These are phyloP conservation scores for Parascedosporium putredinis DNA, from an alignment of 2,329 filamentous ascomycete genomes.

Conservation along the genomic window DNA sequence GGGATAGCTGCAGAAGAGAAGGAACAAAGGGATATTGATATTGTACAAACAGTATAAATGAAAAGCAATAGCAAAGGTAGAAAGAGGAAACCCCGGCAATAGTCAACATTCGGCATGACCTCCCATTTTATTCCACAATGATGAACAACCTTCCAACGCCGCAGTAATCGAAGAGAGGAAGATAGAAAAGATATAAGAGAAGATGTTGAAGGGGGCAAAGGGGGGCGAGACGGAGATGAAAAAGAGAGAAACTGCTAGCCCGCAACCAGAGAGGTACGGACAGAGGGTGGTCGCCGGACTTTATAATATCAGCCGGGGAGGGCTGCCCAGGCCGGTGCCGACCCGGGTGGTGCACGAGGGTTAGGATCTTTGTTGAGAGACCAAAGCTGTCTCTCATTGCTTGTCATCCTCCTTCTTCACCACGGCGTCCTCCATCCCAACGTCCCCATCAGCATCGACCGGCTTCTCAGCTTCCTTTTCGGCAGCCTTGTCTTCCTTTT, in stretches of 20 bases:
- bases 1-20: no score
- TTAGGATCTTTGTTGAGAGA: neutral
- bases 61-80: no score
- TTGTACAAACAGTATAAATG: no score
- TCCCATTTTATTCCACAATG: neutral
- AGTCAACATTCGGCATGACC: neutral
- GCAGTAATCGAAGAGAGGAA: neutral
- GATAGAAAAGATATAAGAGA: neutral
- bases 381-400: neutral
- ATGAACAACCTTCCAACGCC: neutral
- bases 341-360: neutral
- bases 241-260: no score
- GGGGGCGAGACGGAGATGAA: no score
- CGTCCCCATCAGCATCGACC: slow-evolving; percentile 8
- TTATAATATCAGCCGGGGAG: no score
- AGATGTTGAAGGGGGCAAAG: neutral
- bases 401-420: slow-evolving; percentile 8
- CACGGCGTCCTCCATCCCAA: slow-evolving; percentile 7
- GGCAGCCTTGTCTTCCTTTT: slow-evolving; percentile 11
- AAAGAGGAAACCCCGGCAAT: neutral
- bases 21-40: no score
- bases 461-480: slow-evolving; percentile 3
- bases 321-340: no score
- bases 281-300: no score
- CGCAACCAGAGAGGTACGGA: no score